Evolutionary conservation across 495 filamentous ascomycete species (phyloP), one percentile per base, ranked within the genome.

Genomic region (Durotheca rogersii): DNA sequence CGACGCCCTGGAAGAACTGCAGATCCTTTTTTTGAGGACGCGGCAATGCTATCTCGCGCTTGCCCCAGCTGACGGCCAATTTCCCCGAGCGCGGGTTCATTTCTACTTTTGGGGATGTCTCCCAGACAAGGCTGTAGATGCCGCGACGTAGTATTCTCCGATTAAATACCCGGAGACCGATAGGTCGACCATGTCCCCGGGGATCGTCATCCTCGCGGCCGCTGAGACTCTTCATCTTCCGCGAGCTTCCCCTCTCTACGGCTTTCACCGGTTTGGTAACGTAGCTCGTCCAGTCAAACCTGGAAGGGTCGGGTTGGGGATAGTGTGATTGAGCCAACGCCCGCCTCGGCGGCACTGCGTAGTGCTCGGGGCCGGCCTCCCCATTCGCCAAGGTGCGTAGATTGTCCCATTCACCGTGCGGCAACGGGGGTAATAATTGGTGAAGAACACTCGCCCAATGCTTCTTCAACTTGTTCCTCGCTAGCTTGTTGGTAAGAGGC

Each of bases 361-460:
- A 68, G 23, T 62, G 59, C 2, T 39, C 18, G 5, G 72, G 71
- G 41, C 45, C 67, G 65, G 74, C 77, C 53, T 64, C 72, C 2
- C 86, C 90, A 7, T 67, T 56, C 0, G 81, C 73, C 7, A 95
- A 56, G 12, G 72, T 76, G 9, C 75, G 66, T 7, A 98, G 67
- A 23, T 74, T 58, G 18, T 78, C 67, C 72, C 86, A 87, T 48
- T 93, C 88, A 11, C 70, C 51, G 16, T 71, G 52, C 0, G 86
- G 83, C 0, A 96, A 54, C 1, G 93, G 93, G 5, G 90, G 88
- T n/a, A 87, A 64, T 3, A 89, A 57, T 34, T 73, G 75, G 0
- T 71, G 61, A 14, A 88, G 70, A 31, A 81, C 65, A 0, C 53
- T 27, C 0, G 69, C 73, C 69, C 87, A 91, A 73, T 81, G 83